Evolutionary conservation across 805 yeast species (phyloP), one percentile per base, ranked within the genome.

Genomic region (Schwanniomyces vanrijiae): DNA sequence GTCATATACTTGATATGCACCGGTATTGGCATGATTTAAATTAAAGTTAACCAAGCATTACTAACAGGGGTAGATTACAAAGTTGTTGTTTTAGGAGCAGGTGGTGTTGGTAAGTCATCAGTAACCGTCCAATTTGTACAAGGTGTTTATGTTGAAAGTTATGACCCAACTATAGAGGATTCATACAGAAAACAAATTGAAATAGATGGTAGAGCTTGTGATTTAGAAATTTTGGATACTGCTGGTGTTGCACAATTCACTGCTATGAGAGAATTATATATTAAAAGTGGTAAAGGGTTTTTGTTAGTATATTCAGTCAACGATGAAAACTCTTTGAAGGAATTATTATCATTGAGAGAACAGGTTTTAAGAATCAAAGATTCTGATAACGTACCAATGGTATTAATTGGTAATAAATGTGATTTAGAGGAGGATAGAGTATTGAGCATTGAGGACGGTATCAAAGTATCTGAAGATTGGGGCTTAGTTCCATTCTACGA

Each of bases 131-230:
- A 90, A 62, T 91, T 87, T 61, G 96, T 90, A 3, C 96, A 89
- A 63, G 94, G 94, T 9, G 86, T 87, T 2, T 91, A 89, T 64
- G 82, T 89, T 46, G 97, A 92, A 59, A 80, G 90, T 31, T 92
- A 92, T 68, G 98, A 92, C 61, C 98, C 99, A 7, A 94, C 99
- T 7, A 94, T 92, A 54, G 99, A 92, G 64, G 98, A 92, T 61
- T 89, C 97, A 0, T 94, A 92, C 67, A 75, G 96, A 40, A 91
- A 90, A 61, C 91, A 88, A 55, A 82, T 90, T 48, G 90, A 86
- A 58, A 84, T 92, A 29, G 97, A 92, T 64, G 95, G 90, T 28
- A 80, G 92, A 54, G 84, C 89, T 4, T 88, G 94, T 60, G 88
- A 87, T 54, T 73, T 92, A 56, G 97, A 92, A 68, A 71, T 70